phyloP scores from a whole-genome alignment of 2,329 filamentous ascomycete species.

The Alternaria hordeiaustralica region DNA sequence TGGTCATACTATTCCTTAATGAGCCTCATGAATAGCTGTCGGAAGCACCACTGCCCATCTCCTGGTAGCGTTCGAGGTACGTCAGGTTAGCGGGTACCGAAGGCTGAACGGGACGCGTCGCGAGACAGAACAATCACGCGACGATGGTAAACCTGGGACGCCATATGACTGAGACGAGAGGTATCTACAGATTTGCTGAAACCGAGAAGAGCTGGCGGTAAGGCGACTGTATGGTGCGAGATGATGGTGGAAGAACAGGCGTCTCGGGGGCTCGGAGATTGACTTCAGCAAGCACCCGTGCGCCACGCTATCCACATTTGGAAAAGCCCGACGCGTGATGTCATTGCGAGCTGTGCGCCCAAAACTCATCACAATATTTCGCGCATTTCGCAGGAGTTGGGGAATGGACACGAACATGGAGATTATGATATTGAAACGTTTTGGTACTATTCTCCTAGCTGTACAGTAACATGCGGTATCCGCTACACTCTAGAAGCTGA shows the following conservation, averaged over 20 bases:
- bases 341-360: not conserved
- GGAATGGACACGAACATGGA: not conserved
- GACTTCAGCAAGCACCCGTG: not conserved
- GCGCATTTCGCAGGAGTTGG: not conserved
- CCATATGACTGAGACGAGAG: accelerated
- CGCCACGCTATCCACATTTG: not conserved
- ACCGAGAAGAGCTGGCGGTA: not conserved
- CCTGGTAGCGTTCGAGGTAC: not conserved
- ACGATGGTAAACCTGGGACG: accelerated
- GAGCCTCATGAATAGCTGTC: not conserved
- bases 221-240: not conserved
- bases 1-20: not conserved
- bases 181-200: accelerated
- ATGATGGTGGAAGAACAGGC: not conserved
- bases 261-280: not conserved
- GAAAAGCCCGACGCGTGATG: not conserved
- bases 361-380: not conserved
- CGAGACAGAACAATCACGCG: accelerated
- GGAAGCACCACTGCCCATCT: not conserved
- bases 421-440: not conserved
- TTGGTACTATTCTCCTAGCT: not conserved
- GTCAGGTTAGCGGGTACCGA: not conserved
- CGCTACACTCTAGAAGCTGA: not conserved
- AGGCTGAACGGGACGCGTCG: not conserved
- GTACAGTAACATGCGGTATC: not conserved